Evolutionary conservation across 2,329 filamentous ascomycete species (phyloP).

Genomic region (Cryphonectria naterciae): DNA sequence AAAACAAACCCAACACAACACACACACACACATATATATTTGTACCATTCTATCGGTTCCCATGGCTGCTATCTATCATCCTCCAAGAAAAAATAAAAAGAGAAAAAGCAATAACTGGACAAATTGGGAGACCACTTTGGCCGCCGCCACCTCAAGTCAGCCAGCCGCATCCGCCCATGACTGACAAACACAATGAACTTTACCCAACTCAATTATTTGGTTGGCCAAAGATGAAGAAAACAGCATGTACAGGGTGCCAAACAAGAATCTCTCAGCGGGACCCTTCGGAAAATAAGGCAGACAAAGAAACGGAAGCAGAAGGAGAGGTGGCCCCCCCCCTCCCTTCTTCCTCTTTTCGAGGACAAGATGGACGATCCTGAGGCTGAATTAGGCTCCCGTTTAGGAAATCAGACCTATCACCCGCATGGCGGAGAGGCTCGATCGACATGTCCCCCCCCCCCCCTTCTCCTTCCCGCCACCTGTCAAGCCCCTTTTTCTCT

Average conservation of each 20-base stretch:
- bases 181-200: neutral
- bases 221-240: neutral
- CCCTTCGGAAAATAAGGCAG: neutral
- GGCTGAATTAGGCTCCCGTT: neutral
- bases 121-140: too few species aligned
- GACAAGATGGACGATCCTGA: neutral
- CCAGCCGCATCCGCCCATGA: neutral
- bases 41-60: neutral
- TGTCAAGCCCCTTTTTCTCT: neutral
- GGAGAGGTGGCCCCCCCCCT: neutral
- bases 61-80: neutral
- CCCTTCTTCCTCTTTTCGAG: neutral
- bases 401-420: neutral
- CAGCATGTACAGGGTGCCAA: neutral
- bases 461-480: neutral
- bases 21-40: neutral
- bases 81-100: too few species aligned
- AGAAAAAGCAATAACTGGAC: too few species aligned
- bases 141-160: too few species aligned
- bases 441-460: neutral
- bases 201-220: too few species aligned
- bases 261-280: too few species aligned
- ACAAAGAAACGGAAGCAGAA: neutral
- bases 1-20: neutral
- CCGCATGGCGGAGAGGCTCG: neutral